phyloP scores from a whole-genome alignment of 305 asterid genomes.

The Solanum hybrid region DNA sequence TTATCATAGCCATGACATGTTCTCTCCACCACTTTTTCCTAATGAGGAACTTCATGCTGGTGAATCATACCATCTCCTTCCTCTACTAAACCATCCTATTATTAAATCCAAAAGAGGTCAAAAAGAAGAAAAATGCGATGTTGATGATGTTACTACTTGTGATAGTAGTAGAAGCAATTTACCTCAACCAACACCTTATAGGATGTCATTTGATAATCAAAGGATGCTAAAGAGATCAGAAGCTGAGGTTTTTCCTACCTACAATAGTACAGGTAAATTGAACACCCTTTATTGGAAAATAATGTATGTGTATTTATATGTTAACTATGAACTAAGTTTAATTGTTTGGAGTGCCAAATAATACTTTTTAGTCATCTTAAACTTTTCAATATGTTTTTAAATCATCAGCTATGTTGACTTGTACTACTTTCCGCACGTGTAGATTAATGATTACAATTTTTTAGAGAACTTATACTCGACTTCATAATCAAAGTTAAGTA shows the following conservation, averaged over 20 bases:
- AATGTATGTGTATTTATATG: background rate
- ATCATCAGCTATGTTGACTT: background rate
- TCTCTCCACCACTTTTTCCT: constrained; percentile 32
- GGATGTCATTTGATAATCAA: constrained; percentile 30
- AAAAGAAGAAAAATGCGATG: background rate
- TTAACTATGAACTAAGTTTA: background rate
- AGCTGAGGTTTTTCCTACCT: constrained; percentile 22
- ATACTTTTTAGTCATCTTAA: background rate
- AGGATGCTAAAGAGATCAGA: constrained; percentile 1
- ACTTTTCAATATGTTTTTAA: background rate
- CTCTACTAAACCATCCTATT: constrained; percentile 7
- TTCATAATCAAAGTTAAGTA: background rate
- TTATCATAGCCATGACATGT: constrained; percentile 19
- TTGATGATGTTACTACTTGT: background rate
- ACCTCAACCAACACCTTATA: constrained; percentile 13
- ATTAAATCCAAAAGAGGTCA: background rate
- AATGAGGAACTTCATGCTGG: constrained; percentile 30
- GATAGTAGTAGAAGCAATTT: background rate
- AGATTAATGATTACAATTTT: too few species aligned
- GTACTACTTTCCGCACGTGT: background rate
- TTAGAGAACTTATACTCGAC: background rate
- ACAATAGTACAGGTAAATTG: constrained; percentile 9
- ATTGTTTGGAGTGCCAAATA: background rate
- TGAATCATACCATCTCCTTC: constrained; percentile 37
- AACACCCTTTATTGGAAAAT: background rate